Evolutionary conservation across 2,329 filamentous ascomycete species (phyloP).

Genomic region (Diaporthe australafricana): DNA sequence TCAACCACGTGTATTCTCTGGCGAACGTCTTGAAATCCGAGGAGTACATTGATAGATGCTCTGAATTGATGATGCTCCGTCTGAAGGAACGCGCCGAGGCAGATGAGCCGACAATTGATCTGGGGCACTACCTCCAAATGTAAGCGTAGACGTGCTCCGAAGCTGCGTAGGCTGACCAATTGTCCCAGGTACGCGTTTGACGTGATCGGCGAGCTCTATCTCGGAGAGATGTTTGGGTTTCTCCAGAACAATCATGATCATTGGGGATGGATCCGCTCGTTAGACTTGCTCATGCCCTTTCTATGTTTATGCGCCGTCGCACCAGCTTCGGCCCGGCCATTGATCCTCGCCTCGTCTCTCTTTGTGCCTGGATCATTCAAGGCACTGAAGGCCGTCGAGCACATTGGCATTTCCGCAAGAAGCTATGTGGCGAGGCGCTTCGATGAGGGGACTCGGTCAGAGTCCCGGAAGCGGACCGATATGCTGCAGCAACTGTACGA

Average conservation of each 20-base stretch:
- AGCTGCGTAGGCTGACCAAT: background rate
- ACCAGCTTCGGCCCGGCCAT: slow-evolving; percentile 35
- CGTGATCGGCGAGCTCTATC: slow-evolving; percentile 40
- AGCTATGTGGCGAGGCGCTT: slow-evolving; percentile 35
- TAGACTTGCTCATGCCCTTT: slow-evolving; percentile 37
- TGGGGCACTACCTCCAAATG: slow-evolving; percentile 19
- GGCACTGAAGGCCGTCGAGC: slow-evolving; percentile 37
- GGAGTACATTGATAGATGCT: slow-evolving; percentile 23
- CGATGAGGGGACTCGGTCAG: slow-evolving; percentile 11
- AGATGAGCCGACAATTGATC: background rate
- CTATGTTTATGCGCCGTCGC: slow-evolving; percentile 38
- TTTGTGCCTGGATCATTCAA: slow-evolving; percentile 36
- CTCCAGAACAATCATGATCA: slow-evolving; percentile 38
- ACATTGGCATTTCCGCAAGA: slow-evolving; percentile 35
- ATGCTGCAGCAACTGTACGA: slow-evolving; percentile 38
- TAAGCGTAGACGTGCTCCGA: background rate
- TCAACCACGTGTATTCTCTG: slow-evolving; percentile 43
- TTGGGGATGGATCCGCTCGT: slow-evolving; percentile 37
- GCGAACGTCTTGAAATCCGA: slow-evolving; percentile 44
- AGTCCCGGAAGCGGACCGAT: slow-evolving; percentile 33
- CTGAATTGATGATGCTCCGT: slow-evolving; percentile 13
- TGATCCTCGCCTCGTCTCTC: slow-evolving; percentile 38
- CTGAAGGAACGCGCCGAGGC: slow-evolving; percentile 24
- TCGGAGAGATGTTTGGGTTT: slow-evolving; percentile 39
- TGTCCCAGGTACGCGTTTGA: slow-evolving; percentile 32